A percentile compares a stretch with the other conserved stretches of the same genome.
These are phyloP conservation scores for Suhomyces canberraensis DNA, from an alignment of 805 yeast species.

Conservation along the genomic window DNA sequence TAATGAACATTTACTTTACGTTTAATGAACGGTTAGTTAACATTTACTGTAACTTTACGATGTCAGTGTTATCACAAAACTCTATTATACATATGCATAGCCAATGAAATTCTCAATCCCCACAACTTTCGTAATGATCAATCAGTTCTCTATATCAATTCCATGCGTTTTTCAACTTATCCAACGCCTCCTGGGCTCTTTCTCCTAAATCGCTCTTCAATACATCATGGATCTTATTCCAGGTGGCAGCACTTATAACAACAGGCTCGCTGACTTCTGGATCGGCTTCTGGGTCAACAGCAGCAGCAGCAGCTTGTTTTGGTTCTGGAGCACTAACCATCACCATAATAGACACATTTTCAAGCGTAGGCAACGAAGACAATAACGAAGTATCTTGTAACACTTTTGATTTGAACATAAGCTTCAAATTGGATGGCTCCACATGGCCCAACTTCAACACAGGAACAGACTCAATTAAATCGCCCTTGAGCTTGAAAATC, in stretches of 20 bases:
- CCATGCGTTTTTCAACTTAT: slow-evolving; percentile 10
- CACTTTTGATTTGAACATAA: slow-evolving; percentile 62
- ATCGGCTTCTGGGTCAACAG: slow-evolving; percentile 9
- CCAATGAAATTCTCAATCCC: too few species aligned
- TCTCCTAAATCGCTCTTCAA: slow-evolving; percentile 20
- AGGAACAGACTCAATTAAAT: slow-evolving; percentile 28
- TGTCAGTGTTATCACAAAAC: too few species aligned
- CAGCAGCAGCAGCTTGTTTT: not conserved
- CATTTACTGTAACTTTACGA: too few species aligned
- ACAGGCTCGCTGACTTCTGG: slow-evolving; percentile 7
- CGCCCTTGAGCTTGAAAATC: slow-evolving; percentile 37
- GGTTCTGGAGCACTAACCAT: slow-evolving; percentile 3
- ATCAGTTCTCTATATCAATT: too few species aligned
- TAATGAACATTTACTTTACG: too few species aligned
- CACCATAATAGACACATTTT: slow-evolving; percentile 1
- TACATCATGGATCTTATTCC: slow-evolving; percentile 18
- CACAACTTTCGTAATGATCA: too few species aligned
- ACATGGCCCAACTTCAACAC: slow-evolving; percentile 23
- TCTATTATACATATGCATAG: too few species aligned
- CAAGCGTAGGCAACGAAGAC: slow-evolving; percentile 14
- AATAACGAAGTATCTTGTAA: slow-evolving; percentile 49
- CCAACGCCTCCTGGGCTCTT: slow-evolving; percentile 14
- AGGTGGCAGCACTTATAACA: slow-evolving; percentile 13
- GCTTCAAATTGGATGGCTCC: slow-evolving; percentile 41
- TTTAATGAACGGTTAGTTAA: too few species aligned